Evolutionary conservation across 306 rosid species (phyloP).

Genomic region (Trichosanthes cucumerina): DNA sequence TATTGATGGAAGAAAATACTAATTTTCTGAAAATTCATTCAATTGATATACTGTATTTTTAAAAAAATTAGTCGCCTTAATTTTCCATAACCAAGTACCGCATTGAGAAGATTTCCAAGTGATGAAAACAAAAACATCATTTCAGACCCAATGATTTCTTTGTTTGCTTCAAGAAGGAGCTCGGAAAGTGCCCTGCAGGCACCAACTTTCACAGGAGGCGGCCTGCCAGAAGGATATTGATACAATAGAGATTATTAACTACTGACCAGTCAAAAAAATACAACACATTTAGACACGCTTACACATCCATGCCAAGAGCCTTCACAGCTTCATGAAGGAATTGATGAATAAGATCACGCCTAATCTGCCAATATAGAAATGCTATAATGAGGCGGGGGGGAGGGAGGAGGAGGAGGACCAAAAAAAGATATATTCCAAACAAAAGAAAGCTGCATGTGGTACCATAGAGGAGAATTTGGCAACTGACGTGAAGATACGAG

Average conservation of each 20-base stretch:
- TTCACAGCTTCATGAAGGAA: slow-evolving; percentile 63
- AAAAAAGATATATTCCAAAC: not conserved
- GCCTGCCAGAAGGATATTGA: slow-evolving; percentile 37
- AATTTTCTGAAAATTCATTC: not conserved
- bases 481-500: slow-evolving; percentile 68
- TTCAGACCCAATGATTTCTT: slow-evolving; percentile 48
- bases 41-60: not conserved
- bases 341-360: slow-evolving; percentile 47
- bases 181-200: slow-evolving; percentile 83
- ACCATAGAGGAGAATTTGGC: slow-evolving; percentile 88
- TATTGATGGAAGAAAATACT: not conserved
- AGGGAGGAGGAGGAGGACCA: not conserved
- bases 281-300: slow-evolving; percentile 16
- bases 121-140: slow-evolving; percentile 72
- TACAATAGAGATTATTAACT: not conserved
- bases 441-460: slow-evolving; percentile 9
- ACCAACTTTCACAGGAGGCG: slow-evolving; percentile 87
- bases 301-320: slow-evolving; percentile 76
- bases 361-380: slow-evolving; percentile 40
- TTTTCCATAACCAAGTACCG: slow-evolving; percentile 28
- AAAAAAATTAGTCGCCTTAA: not conserved
- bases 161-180: slow-evolving; percentile 74
- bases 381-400: not conserved
- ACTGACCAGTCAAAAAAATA: not conserved
- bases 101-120: slow-evolving; percentile 69